A percentile compares a stretch with the other conserved stretches of the same genome.
phyloP scores from a whole-genome alignment of 2,329 filamentous ascomycete genomes.

The Phialophora verrucosa region DNA sequence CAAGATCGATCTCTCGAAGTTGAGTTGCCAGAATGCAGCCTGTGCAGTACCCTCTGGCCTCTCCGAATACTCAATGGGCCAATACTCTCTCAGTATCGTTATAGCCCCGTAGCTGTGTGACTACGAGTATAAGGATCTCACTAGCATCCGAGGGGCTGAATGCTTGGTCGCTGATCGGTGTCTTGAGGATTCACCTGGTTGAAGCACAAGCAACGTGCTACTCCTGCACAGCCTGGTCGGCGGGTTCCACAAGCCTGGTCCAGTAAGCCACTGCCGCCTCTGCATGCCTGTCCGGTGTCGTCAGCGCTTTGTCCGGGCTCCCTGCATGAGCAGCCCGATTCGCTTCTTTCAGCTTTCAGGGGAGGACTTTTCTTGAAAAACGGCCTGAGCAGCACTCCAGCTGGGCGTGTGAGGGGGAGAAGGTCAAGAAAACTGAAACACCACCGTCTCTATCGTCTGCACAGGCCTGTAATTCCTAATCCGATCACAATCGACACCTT shows the following conservation, averaged over 20 bases:
- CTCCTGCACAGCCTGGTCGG: background rate
- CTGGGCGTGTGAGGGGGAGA: constrained; percentile 11
- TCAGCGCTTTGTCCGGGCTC: constrained; percentile 11
- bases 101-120: background rate
- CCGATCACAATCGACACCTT: constrained; percentile 6
- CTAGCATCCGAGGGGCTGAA: background rate
- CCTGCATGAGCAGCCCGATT: constrained; percentile 1
- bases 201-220: background rate
- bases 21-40: background rate
- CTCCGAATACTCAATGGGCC: background rate
- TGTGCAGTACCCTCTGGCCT: background rate
- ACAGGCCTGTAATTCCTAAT: constrained; percentile 3
- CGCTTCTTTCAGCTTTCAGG: constrained; percentile 22
- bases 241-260: background rate
- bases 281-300: constrained; percentile 11
- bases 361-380: constrained; percentile 17
- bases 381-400: constrained; percentile 10
- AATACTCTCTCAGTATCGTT: background rate
- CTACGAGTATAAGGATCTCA: background rate
- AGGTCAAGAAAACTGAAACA: constrained; percentile 31
- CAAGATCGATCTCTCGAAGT: background rate
- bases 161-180: background rate
- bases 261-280: background rate
- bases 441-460: constrained; percentile 17
- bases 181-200: too few relatives aligned